phyloP scores from a whole-genome alignment of 2,329 filamentous ascomycete species.

The Pseudogymnoascus sp. region DNA sequence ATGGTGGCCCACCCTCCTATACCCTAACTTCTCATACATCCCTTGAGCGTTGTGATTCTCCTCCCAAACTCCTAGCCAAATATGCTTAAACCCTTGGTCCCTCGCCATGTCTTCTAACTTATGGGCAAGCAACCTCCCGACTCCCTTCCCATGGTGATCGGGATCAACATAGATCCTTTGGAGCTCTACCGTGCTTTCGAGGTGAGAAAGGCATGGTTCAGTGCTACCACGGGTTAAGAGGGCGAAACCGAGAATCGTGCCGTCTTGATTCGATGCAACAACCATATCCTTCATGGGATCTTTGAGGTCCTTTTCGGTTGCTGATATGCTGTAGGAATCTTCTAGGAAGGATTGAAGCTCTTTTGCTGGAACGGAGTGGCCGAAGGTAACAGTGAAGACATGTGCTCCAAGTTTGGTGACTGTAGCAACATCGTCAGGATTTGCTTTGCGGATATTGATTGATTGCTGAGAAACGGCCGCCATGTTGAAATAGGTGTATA shows the following conservation, averaged over 20 bases:
- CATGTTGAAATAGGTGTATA: background rate
- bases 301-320: conserved; percentile 21
- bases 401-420: conserved; percentile 30
- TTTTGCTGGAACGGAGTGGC: conserved; percentile 31
- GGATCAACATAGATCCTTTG: conserved; percentile 36
- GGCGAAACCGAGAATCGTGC: conserved; percentile 32
- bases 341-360: conserved; percentile 33
- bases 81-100: conserved; percentile 29
- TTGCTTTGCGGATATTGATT: conserved; percentile 23
- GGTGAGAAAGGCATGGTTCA: conserved; percentile 31
- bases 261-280: conserved; percentile 22
- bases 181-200: conserved; percentile 28
- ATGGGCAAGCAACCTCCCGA: conserved; percentile 29
- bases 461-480: background rate
- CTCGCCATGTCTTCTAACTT: conserved; percentile 28
- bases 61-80: conserved; percentile 42
- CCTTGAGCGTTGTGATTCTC: conserved; percentile 33
- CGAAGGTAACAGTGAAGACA: conserved; percentile 34
- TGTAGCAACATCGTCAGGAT: conserved; percentile 21
- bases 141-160: conserved; percentile 30
- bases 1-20: conserved; percentile 31
- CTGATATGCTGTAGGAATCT: conserved; percentile 27
- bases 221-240: conserved; percentile 30
- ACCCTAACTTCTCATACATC: conserved; percentile 36
- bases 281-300: conserved; percentile 22